A percentile compares a stretch with the other conserved stretches of the same genome.
Evolutionary conservation across 1,284 basidiomycete genomes (phyloP).

Genomic region (Ceratobasidium sp.): DNA sequence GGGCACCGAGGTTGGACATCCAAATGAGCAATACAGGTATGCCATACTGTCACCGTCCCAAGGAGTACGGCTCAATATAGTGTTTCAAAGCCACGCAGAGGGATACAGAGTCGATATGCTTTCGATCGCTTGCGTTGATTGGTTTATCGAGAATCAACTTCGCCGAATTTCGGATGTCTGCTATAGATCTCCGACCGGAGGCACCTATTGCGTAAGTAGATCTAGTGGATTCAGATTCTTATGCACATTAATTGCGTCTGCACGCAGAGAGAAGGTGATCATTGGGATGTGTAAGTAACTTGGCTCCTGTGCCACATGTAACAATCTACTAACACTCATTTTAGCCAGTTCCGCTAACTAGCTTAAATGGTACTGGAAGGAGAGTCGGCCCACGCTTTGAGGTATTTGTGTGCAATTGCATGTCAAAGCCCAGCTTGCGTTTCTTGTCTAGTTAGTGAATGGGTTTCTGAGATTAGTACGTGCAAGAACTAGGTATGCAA

Average conservation of each 20-base stretch:
- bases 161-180: slow-evolving; percentile 43
- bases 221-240: not conserved
- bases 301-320: too few species aligned
- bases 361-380: too few species aligned
- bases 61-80: too few species aligned
- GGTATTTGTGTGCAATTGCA: too few species aligned
- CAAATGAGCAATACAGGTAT: slow-evolving; percentile 17
- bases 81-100: slow-evolving; percentile 27
- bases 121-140: not conserved
- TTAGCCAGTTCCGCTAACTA: too few species aligned
- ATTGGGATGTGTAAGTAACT: slow-evolving; percentile 46
- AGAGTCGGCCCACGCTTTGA: too few species aligned
- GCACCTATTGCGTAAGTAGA: slow-evolving; percentile 40
- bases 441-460: too few species aligned
- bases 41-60: not conserved
- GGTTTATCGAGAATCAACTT: slow-evolving; percentile 32
- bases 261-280: slow-evolving; percentile 26
- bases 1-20: slow-evolving; percentile 43
- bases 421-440: too few species aligned
- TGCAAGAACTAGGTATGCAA: too few species aligned
- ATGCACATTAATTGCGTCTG: not conserved
- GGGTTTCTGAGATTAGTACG: too few species aligned
- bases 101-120: slow-evolving; percentile 44
- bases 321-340: too few species aligned
- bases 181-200: slow-evolving; percentile 31